phyloP scores from a whole-genome alignment of 2,329 filamentous ascomycete species.

The Iodosphaeria phyllophila region DNA sequence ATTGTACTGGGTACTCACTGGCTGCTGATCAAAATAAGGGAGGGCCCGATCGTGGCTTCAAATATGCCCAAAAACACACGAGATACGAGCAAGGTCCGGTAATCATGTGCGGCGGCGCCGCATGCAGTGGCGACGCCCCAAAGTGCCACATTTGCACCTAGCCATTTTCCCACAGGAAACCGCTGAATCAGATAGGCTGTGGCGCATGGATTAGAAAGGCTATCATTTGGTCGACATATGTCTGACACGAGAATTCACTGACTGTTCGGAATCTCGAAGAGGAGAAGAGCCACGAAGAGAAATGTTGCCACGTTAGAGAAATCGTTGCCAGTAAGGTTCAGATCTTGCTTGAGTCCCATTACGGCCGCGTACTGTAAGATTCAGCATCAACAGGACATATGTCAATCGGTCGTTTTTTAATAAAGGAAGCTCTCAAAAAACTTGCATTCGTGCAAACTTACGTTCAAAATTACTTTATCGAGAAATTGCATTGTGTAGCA shows the following conservation, averaged over 20 bases:
- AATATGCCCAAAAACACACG: slow-evolving; percentile 51
- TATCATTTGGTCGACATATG: no score
- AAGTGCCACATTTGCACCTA: slow-evolving; percentile 35
- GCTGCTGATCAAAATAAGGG: slow-evolving; percentile 47
- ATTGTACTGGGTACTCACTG: no score
- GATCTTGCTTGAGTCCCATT: slow-evolving; percentile 39
- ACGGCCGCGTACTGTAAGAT: slow-evolving; percentile 40
- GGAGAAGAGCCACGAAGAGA: slow-evolving; percentile 41
- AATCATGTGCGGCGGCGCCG: slow-evolving; percentile 43
- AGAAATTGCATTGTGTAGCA: slow-evolving; percentile 45
- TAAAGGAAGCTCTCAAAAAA: no score
- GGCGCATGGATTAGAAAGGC: no score
- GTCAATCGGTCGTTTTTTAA: no score
- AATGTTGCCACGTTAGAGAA: slow-evolving; percentile 43
- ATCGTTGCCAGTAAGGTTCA: slow-evolving; percentile 36
- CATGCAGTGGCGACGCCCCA: slow-evolving; percentile 44
- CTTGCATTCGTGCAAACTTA: no score
- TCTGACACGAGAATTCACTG: no score
- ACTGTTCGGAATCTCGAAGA: slow-evolving; percentile 43
- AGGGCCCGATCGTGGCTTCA: slow-evolving; percentile 49
- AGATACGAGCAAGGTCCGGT: slow-evolving; percentile 40
- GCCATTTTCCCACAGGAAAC: slow-evolving; percentile 40
- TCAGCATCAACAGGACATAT: neutral
- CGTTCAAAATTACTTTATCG: slow-evolving; percentile 45
- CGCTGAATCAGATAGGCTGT: slow-evolving; percentile 40